Percentiles rank a stretch among this genome's conserved stretches.
phyloP scores from a whole-genome alignment of 176 grass and related monocot species.

The Raddia distichophylla region DNA sequence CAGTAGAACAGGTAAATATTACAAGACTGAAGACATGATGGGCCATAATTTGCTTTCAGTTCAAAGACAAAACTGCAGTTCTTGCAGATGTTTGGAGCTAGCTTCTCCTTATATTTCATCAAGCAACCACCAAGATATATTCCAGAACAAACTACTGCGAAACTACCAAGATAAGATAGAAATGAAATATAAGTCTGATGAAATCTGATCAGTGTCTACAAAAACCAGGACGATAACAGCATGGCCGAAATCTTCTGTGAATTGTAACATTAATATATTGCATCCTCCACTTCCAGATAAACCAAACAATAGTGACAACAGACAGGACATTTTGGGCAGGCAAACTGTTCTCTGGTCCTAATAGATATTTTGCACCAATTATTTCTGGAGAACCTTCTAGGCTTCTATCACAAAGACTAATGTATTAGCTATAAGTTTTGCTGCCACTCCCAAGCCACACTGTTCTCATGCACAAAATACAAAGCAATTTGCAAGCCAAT shows the following conservation, averaged over 20 bases:
- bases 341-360: no score
- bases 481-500: neutral
- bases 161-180: no score
- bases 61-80: neutral
- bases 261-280: neutral
- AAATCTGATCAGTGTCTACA: no score
- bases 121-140: neutral
- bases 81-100: neutral
- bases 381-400: neutral
- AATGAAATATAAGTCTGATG: no score
- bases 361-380: no score
- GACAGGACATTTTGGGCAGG: neutral
- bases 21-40: neutral
- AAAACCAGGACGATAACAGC: neutral
- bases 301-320: neutral
- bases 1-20: no score
- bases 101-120: neutral
- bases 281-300: neutral
- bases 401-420: neutral
- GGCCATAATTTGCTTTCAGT: neutral
- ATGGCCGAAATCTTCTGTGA: neutral
- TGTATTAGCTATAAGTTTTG: neutral
- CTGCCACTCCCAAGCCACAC: neutral
- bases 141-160: neutral
- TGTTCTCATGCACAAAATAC: slow-evolving; percentile 1